phyloP scores from a whole-genome alignment of 495 filamentous ascomycete genomes.

The Haplographium delicatum region DNA sequence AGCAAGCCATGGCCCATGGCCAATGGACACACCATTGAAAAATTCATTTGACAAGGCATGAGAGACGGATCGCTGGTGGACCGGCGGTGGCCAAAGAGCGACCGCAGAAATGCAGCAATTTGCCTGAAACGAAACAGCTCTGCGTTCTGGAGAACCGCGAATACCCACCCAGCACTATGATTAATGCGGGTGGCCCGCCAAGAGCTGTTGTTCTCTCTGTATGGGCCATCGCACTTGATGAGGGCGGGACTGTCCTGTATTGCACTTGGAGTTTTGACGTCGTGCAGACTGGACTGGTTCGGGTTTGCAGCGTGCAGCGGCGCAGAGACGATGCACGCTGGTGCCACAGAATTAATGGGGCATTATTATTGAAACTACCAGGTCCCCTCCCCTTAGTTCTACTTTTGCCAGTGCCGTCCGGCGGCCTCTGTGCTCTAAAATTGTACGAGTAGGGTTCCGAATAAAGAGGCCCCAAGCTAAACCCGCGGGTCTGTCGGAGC shows the following conservation, averaged over 20 bases:
- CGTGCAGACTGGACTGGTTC: too few relatives aligned
- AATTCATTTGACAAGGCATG: too few relatives aligned
- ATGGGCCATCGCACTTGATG: too few relatives aligned
- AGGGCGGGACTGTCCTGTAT: too few relatives aligned
- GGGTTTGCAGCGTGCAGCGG: too few relatives aligned
- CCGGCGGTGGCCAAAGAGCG: neutral
- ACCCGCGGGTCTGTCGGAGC: neutral
- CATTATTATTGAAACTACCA: constrained; percentile 4
- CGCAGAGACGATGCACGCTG: too few relatives aligned
- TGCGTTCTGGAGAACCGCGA: neutral
- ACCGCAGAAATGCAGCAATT: neutral
- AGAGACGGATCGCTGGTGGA: too few relatives aligned
- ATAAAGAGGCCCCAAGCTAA: too few relatives aligned
- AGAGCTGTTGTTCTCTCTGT: neutral
- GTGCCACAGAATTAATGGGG: neutral
- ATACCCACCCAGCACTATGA: neutral
- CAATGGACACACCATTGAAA: too few relatives aligned
- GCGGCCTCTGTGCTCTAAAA: too few relatives aligned
- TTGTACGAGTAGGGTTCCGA: too few relatives aligned
- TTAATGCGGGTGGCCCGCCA: neutral
- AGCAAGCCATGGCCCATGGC: neutral
- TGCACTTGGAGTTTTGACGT: neutral
- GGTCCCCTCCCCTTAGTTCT: neutral
- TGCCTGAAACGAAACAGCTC: constrained; percentile 4
- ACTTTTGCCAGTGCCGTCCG: too few relatives aligned